Evolutionary conservation across 129 eudicot genomes (phyloP).

Genomic region (Ambrosia artemisiifolia): DNA sequence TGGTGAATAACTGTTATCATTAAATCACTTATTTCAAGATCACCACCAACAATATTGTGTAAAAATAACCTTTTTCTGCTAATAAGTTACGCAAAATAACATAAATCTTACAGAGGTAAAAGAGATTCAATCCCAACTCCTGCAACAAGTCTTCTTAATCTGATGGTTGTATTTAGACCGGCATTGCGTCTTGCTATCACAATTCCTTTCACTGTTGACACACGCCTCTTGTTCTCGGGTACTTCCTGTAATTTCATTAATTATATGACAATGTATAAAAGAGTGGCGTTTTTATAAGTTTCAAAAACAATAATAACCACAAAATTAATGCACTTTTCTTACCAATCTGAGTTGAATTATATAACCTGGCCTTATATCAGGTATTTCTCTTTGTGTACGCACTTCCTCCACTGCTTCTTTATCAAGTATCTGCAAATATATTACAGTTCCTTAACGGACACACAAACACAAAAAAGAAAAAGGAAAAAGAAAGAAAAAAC

Average conservation of each 20-base stretch:
- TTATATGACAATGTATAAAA: slow-evolving; percentile 5
- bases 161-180: slow-evolving; percentile 70
- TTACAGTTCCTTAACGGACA: neutral
- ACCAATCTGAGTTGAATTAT: slow-evolving; percentile 79
- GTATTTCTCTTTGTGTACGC: slow-evolving; percentile 57
- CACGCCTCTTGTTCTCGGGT: slow-evolving; percentile 80
- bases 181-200: slow-evolving; percentile 79
- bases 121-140: slow-evolving; percentile 83
- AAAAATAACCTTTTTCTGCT: neutral
- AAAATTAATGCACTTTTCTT: neutral
- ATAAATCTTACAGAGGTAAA: slow-evolving; percentile 64
- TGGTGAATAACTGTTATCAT: slow-evolving; percentile 67
- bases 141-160: slow-evolving; percentile 75
- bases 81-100: neutral
- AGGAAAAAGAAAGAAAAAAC: neutral
- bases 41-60: neutral
- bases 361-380: slow-evolving; percentile 76
- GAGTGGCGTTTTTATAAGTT: neutral
- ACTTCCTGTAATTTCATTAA: slow-evolving; percentile 50
- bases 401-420: slow-evolving; percentile 76
- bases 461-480: too few species aligned
- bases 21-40: slow-evolving; percentile 8
- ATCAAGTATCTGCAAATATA: slow-evolving; percentile 52
- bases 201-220: slow-evolving; percentile 66
- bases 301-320: neutral